Conservation (phyloP, 768 basidiomycete species). For the Cystobasidium tubakii region DNA sequence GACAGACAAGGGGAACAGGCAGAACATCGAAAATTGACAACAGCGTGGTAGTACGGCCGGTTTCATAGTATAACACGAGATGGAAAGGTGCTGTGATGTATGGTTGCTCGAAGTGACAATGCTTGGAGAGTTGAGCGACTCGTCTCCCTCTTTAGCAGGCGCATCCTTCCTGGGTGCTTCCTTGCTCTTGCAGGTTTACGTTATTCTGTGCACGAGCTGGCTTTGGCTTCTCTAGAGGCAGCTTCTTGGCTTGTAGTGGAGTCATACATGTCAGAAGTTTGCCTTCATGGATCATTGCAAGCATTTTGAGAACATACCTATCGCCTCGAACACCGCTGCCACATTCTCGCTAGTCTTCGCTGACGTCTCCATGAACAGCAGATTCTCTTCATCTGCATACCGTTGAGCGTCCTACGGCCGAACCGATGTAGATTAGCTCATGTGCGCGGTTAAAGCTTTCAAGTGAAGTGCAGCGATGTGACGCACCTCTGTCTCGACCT, state of each 20-base stretch:
- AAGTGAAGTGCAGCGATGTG: too few species aligned
- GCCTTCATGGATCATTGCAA: neutral
- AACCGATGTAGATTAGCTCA: neutral
- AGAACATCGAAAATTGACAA: neutral
- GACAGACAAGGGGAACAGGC: neutral
- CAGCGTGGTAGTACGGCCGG: neutral
- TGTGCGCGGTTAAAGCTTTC: neutral
- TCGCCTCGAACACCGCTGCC: constrained; percentile 95
- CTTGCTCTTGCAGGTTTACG: constrained; percentile 28
- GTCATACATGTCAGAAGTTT: too few species aligned
- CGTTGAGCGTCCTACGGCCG: constrained; percentile 92
- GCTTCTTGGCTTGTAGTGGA: constrained; percentile 30
- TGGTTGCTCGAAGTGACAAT: neutral
- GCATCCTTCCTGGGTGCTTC: constrained; percentile 11
- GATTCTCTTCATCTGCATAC: constrained; percentile 84
- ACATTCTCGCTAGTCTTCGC: constrained; percentile 97
- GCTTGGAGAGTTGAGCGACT: neutral
- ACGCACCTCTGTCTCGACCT: constrained; percentile 56
- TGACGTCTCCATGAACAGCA: constrained; percentile 95
- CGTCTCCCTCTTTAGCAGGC: constrained; percentile 12
- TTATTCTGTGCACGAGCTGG: constrained; percentile 30
- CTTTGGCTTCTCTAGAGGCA: constrained; percentile 35
- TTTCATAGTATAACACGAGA: neutral
- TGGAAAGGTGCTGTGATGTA: neutral
- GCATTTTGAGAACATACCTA: constrained; percentile 60